Conservation (phyloP, 225 moss, liverwort and hornwort genomes). For the Bryoerythrophyllum caledonicum region DNA sequence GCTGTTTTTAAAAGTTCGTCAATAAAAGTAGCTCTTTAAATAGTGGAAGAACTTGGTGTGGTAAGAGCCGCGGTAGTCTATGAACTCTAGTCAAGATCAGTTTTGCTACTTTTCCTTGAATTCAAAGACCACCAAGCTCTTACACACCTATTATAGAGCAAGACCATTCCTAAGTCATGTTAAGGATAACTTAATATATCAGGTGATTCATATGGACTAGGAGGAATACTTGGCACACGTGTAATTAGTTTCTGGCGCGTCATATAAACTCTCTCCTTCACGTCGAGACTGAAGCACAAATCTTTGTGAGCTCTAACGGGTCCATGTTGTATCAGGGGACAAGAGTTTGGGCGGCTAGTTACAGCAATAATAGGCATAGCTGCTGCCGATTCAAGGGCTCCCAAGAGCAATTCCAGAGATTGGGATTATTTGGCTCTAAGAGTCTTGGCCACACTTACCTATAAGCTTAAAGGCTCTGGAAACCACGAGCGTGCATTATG, state of each 20-base stretch:
- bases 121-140: too few relatives aligned
- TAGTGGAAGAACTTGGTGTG: too few relatives aligned
- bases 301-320: slow-evolving; percentile 4
- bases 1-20: too few relatives aligned
- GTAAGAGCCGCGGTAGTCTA: too few relatives aligned
- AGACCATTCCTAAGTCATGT: too few relatives aligned
- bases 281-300: not conserved
- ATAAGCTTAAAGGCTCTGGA: slow-evolving; percentile 35
- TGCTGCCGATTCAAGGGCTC: slow-evolving; percentile 29
- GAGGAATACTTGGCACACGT: slow-evolving; percentile 2
- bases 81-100: too few relatives aligned
- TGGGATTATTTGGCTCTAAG: slow-evolving; percentile 61
- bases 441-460: slow-evolving; percentile 58
- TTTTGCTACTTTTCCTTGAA: too few relatives aligned
- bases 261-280: slow-evolving; percentile 9
- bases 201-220: slow-evolving; percentile 13
- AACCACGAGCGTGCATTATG: slow-evolving; percentile 57
- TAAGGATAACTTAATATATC: not conserved
- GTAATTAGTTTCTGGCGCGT: slow-evolving; percentile 2
- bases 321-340: slow-evolving; percentile 31
- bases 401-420: slow-evolving; percentile 26
- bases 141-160: too few relatives aligned
- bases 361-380: slow-evolving; percentile 46
- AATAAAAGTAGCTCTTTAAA: too few relatives aligned
- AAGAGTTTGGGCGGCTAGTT: slow-evolving; percentile 49